A percentile compares a stretch with the other conserved stretches of the same genome.
Evolutionary conservation across 2,329 filamentous ascomycete species (phyloP).

Genomic region (Diaporthe sp.): DNA sequence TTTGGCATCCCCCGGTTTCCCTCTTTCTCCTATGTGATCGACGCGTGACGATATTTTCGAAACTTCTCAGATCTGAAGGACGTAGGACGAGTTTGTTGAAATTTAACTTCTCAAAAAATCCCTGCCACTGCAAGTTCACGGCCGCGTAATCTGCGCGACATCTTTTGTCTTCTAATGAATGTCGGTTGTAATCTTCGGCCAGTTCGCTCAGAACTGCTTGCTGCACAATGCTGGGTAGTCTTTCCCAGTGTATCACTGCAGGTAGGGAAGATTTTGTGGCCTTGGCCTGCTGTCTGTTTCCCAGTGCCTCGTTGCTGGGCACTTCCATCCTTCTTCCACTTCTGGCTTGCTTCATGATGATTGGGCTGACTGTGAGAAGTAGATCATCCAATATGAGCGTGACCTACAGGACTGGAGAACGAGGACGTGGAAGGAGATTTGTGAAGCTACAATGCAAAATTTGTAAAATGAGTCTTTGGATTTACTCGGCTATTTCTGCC

Average conservation of each 20-base stretch:
- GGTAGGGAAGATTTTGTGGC: background rate
- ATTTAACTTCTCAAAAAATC: constrained; percentile 11
- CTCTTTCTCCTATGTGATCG: background rate
- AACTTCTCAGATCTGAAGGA: background rate
- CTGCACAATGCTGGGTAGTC: background rate
- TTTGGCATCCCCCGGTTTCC: background rate
- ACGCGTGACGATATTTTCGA: background rate
- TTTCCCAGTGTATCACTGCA: constrained; percentile 40
- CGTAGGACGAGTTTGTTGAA: constrained; percentile 19
- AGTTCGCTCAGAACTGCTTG: background rate
- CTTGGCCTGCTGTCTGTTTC: background rate
- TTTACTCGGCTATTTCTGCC: background rate
- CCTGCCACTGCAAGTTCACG: constrained; percentile 22
- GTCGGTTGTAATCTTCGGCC: background rate
- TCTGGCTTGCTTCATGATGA: background rate
- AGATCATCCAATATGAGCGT: background rate
- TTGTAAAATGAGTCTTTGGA: background rate
- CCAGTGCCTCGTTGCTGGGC: background rate
- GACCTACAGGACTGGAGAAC: background rate
- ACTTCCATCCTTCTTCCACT: too few relatives aligned
- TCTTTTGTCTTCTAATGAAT: background rate
- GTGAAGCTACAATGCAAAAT: background rate
- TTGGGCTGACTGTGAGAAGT: background rate
- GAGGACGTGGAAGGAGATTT: background rate
- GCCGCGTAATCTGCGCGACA: constrained; percentile 11